These are phyloP conservation scores for Exophiala calicioides DNA, from an alignment of 2,329 filamentous ascomycete species.

Conservation along the genomic window DNA sequence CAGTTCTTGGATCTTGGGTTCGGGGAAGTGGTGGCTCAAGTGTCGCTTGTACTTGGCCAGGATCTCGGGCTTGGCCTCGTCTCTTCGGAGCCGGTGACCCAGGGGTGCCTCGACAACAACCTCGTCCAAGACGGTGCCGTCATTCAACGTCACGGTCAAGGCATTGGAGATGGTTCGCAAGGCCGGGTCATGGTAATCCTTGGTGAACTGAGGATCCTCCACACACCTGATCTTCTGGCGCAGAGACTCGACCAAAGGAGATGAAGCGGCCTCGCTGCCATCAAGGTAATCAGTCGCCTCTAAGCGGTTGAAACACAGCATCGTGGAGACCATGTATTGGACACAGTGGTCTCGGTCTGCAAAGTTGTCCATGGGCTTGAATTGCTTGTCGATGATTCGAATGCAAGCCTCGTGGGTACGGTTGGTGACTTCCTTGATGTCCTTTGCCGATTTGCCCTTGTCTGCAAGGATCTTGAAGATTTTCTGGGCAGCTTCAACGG, in stretches of 20 bases:
- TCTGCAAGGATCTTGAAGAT: constrained; percentile 80
- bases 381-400: constrained; percentile 99
- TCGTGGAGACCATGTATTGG: constrained; percentile 96
- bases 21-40: constrained; percentile 76
- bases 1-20: constrained; percentile 76
- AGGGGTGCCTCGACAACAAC: constrained; percentile 91
- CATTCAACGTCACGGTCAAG: constrained; percentile 89
- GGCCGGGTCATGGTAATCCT: constrained; percentile 90
- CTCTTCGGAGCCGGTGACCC: constrained; percentile 83
- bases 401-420: constrained; percentile 98
- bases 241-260: constrained; percentile 83
- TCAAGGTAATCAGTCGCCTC: constrained; percentile 93
- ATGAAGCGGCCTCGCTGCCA: constrained; percentile 87
- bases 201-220: constrained; percentile 91
- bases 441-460: constrained; percentile 84
- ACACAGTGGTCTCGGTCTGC: constrained; percentile 99
- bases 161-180: constrained; percentile 98
- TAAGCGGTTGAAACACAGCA: constrained; percentile 93
- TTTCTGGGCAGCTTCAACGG: constrained; percentile 89
- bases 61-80: constrained; percentile 98
- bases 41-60: constrained; percentile 94
- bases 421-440: constrained; percentile 92
- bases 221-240: constrained; percentile 93
- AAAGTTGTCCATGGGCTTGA: constrained; percentile 99
- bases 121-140: constrained; percentile 88